These are phyloP conservation scores for Colletotrichum orchidophilum DNA, from an alignment of 2,329 filamentous ascomycete genomes.

Conservation along the genomic window DNA sequence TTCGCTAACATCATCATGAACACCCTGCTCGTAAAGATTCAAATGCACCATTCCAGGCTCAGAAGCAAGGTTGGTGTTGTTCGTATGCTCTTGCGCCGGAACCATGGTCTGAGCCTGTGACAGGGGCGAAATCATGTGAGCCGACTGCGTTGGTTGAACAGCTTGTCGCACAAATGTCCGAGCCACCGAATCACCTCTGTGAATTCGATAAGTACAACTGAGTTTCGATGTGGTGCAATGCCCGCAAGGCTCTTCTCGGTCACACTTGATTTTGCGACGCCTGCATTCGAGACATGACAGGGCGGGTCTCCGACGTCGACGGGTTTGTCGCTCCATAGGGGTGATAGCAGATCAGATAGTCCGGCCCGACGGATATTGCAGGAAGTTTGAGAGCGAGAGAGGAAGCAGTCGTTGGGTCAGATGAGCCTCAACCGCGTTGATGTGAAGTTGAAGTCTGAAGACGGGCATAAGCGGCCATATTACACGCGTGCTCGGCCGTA, in stretches of 20 bases:
- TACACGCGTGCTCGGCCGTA: not conserved
- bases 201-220: constrained; percentile 43
- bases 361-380: not conserved
- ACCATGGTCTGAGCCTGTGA: not conserved
- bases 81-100: not conserved
- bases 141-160: not conserved
- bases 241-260: constrained; percentile 50
- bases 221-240: constrained; percentile 46
- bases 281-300: constrained; percentile 55
- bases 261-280: constrained; percentile 56
- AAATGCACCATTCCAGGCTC: not conserved
- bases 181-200: constrained; percentile 7
- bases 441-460: not conserved
- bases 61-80: not conserved
- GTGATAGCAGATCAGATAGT: not conserved
- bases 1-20: not conserved
- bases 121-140: not conserved
- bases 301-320: constrained; percentile 45
- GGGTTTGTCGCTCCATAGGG: constrained; percentile 26
- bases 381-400: not conserved
- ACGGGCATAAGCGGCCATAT: not conserved
- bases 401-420: not conserved
- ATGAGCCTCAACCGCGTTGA: not conserved
- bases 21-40: not conserved
- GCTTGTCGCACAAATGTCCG: not conserved